These are phyloP conservation scores for Bipolaris zeicola DNA, from an alignment of 2,329 filamentous ascomycete species.

Conservation along the genomic window DNA sequence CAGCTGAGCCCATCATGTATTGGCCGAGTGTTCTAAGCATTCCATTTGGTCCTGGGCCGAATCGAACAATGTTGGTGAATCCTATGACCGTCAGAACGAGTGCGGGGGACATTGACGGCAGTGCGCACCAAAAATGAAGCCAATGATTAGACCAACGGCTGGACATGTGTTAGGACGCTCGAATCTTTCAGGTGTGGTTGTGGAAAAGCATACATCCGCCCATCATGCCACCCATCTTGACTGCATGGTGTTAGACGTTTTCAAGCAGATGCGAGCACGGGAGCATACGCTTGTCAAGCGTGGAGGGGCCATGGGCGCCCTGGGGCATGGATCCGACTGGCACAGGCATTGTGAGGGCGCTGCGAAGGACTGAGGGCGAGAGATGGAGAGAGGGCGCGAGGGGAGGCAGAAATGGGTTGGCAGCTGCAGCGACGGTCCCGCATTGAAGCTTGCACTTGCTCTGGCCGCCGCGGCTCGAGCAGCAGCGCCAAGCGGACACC, in stretches of 20 bases:
- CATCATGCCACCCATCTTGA: conserved; percentile 99
- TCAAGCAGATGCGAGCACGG: conserved; percentile 23
- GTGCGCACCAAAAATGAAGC: conserved; percentile 88
- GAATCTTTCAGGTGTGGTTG: neutral
- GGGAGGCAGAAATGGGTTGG: conserved; percentile 12
- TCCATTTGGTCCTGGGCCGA: conserved; percentile 89
- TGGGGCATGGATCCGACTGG: conserved; percentile 55
- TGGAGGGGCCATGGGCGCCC: conserved; percentile 62
- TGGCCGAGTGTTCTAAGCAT: conserved; percentile 94
- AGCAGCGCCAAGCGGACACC: conserved; percentile 8
- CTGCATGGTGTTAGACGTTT: conserved; percentile 57
- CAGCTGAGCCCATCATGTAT: conserved; percentile 94
- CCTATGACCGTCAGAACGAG: conserved; percentile 58
- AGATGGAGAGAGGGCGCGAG: conserved; percentile 27
- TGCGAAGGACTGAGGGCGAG: conserved; percentile 15
- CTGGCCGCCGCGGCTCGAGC: conserved; percentile 21
- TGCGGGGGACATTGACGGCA: neutral
- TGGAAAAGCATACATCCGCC: conserved; percentile 79
- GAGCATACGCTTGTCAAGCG: conserved; percentile 71
- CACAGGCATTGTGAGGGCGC: conserved; percentile 58
- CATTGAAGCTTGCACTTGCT: conserved; percentile 14
- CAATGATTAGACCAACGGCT: conserved; percentile 96
- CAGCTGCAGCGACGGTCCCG: conserved; percentile 17
- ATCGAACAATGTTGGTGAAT: conserved; percentile 92
- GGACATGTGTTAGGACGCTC: conserved; percentile 21